Evolutionary conservation across 257 asterid species (phyloP).

Genomic region (Cynanchum wilfordii): DNA sequence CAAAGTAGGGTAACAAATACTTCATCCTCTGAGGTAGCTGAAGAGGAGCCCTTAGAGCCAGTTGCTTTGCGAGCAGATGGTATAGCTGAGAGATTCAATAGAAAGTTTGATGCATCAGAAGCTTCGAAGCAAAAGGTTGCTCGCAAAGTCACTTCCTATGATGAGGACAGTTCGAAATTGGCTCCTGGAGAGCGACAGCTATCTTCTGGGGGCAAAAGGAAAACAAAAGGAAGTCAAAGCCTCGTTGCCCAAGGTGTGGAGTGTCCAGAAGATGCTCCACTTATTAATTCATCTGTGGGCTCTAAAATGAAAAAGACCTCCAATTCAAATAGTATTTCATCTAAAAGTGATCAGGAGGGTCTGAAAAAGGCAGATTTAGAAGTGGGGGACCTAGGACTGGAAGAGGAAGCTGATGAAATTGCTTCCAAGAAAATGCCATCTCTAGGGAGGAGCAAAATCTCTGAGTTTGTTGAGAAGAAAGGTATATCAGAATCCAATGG

Average conservation of each 20-base stretch:
- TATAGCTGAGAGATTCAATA: slow-evolving; percentile 42
- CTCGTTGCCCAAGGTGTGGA: slow-evolving; percentile 33
- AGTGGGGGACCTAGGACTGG: slow-evolving; percentile 69
- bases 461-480: slow-evolving; percentile 38
- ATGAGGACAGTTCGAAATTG: slow-evolving; percentile 39
- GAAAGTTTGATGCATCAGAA: slow-evolving; percentile 35
- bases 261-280: slow-evolving; percentile 34
- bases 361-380: slow-evolving; percentile 46
- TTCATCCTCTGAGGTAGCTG: slow-evolving; percentile 24
- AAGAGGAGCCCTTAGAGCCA: slow-evolving; percentile 41
- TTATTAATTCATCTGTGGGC: slow-evolving; percentile 39
- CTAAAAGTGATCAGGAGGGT: slow-evolving; percentile 49
- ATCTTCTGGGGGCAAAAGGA: slow-evolving; percentile 44
- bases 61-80: slow-evolving; percentile 32
- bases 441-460: slow-evolving; percentile 36
- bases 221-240: slow-evolving; percentile 38
- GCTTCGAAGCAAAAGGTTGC: slow-evolving; percentile 31
- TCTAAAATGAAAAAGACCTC: slow-evolving; percentile 47
- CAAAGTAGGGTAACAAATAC: slow-evolving; percentile 34
- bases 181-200: slow-evolving; percentile 38
- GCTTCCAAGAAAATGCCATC: slow-evolving; percentile 52
- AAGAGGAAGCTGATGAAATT: slow-evolving; percentile 56
- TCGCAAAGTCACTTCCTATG: slow-evolving; percentile 39
- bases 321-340: slow-evolving; percentile 19
- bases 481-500: slow-evolving; percentile 30